A percentile compares a stretch with the other conserved stretches of the same genome.
These are phyloP conservation scores for Calophaca sinica DNA, from an alignment of 306 rosid genomes.

Conservation along the genomic window DNA sequence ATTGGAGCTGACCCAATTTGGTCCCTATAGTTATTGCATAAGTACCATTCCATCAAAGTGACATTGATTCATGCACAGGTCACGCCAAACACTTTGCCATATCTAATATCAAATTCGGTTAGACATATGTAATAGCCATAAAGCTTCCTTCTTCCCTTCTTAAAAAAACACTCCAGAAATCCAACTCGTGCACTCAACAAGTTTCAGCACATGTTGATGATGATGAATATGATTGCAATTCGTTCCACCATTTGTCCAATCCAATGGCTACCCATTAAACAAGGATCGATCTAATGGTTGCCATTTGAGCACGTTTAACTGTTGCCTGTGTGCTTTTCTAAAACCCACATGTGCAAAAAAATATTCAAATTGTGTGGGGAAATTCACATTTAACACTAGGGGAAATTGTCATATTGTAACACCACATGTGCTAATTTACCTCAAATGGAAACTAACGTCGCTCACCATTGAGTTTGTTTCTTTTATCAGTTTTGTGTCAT, in stretches of 20 bases:
- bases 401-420: constrained; percentile 34
- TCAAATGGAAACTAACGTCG: constrained; percentile 34
- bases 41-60: constrained; percentile 50
- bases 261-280: constrained; percentile 36
- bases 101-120: constrained; percentile 43
- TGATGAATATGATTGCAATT: constrained; percentile 27
- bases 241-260: constrained; percentile 34
- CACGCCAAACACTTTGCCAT: constrained; percentile 54
- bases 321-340: constrained; percentile 31
- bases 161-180: constrained; percentile 34
- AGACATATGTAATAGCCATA: constrained; percentile 52
- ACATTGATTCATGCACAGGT: constrained; percentile 43
- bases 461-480: constrained; percentile 36
- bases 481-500: constrained; percentile 18
- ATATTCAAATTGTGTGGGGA: neutral
- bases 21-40: constrained; percentile 46
- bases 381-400: constrained; percentile 12
- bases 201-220: constrained; percentile 39
- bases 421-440: constrained; percentile 50
- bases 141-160: constrained; percentile 46
- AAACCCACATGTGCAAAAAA: constrained; percentile 43
- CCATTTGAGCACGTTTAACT: constrained; percentile 47
- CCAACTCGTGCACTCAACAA: constrained; percentile 50
- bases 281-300: neutral
- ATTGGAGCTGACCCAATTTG: constrained; percentile 40